Evolutionary conservation across 1,284 basidiomycete species (phyloP).

Genomic region (Xerocomus cyaneibrunnescens): DNA sequence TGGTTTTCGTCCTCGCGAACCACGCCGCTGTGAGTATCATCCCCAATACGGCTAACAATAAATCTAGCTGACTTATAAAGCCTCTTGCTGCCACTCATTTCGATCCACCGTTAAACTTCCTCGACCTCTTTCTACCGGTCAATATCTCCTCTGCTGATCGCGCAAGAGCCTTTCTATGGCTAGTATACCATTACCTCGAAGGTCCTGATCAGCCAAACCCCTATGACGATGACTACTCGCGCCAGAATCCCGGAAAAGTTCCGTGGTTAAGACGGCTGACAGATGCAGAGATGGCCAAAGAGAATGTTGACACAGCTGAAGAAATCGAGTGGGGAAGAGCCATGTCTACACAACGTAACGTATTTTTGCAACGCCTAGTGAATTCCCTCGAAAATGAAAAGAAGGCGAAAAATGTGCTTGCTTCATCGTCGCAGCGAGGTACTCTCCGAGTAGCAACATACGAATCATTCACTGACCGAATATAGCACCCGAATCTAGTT

Average conservation of each 20-base stretch:
- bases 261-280: slow-evolving; percentile 54
- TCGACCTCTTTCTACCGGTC: slow-evolving; percentile 79
- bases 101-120: slow-evolving; percentile 69
- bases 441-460: slow-evolving; percentile 1
- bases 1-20: slow-evolving; percentile 62
- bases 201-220: slow-evolving; percentile 56
- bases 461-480: slow-evolving; percentile 10
- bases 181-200: slow-evolving; percentile 77
- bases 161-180: slow-evolving; percentile 76
- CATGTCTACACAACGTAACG: slow-evolving; percentile 64
- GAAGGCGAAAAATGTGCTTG: slow-evolving; percentile 39
- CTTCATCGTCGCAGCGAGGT: slow-evolving; percentile 31
- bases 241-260: slow-evolving; percentile 49
- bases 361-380: slow-evolving; percentile 63
- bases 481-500: slow-evolving; percentile 26
- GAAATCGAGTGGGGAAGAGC: slow-evolving; percentile 64
- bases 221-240: slow-evolving; percentile 59
- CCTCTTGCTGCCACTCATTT: slow-evolving; percentile 71
- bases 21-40: slow-evolving; percentile 57
- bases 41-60: background rate
- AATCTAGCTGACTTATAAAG: slow-evolving; percentile 39
- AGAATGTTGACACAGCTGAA: slow-evolving; percentile 69
- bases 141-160: slow-evolving; percentile 69
- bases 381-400: slow-evolving; percentile 49
- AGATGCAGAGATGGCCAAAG: slow-evolving; percentile 47